Base-by-base conservation (phyloP, 768 basidiomycete genomes). In the Boletus vinaceobasis region DNA sequence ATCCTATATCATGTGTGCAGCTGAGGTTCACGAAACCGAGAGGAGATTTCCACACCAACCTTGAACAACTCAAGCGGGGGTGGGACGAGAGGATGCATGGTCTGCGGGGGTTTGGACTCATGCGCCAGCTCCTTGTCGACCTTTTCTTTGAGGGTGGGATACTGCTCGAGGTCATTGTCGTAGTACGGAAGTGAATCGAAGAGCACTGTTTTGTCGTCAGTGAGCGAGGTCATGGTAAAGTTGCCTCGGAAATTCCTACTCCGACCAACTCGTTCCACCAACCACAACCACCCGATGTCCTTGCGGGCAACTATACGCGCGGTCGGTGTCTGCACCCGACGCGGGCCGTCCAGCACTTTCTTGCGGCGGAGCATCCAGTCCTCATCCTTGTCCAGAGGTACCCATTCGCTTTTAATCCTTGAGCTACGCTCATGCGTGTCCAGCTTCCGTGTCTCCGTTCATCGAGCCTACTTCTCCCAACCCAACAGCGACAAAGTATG, bases 171-270 rank as follows among this genome's bases (percentile, higher is more conserved):
- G 68, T 97, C 93, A 68, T 93, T 90, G 75, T 98, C 94, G 65
- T 91, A 93, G 74, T 97, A 98, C 17, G 94, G 94, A 59, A 97
- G 78, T 26, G 93, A 89, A 71, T 97, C 93, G 61, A 93, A 83
- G 36, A 87, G 76, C 26, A 43, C 42, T 19, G 60, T 59, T 37
- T 48, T 56, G 36, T 60, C 38, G 58, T 52, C 43, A 27, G 40
- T 50, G 52, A 52, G 36, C 43, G 42, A 50, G 47, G 63, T 53
- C 74, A 75, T 75, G 48, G 50, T 59, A 54, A 58, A 61, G 35
- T 43, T 40, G 45, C 36, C 21, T 50, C 48, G 7, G n/a, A 44
- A 69, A 50, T 68, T 65, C 61, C 55, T 51, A 69, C 68, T 65
- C 68, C 68, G 63, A 63, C 68, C 50, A 15, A 47, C 36, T 13